Conservation (phyloP, 2,329 filamentous ascomycete genomes). For the Phialemoniopsis sp. region DNA sequence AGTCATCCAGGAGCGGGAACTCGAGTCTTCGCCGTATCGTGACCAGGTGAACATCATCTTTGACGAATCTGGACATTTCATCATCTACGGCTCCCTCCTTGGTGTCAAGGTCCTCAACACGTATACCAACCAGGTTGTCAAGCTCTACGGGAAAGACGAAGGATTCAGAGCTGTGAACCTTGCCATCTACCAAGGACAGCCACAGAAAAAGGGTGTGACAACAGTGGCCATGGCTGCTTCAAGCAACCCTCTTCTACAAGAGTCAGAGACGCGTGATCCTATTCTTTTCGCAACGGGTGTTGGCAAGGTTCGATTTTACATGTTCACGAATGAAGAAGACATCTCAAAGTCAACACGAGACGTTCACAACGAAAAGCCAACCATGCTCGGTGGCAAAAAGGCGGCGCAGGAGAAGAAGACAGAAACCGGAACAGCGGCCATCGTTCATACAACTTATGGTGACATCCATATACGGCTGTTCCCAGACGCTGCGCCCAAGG, state of each 20-base stretch:
- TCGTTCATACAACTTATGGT: conserved; percentile 88
- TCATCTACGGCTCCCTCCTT: conserved; percentile 87
- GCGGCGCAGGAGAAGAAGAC: conserved; percentile 54
- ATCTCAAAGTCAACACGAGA: conserved; percentile 82
- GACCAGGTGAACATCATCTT: conserved; percentile 84
- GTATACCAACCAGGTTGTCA: conserved; percentile 86
- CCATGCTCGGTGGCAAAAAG: conserved; percentile 55
- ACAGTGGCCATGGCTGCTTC: conserved; percentile 98
- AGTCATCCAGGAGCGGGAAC: conserved; percentile 78
- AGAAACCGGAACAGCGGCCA: conserved; percentile 73
- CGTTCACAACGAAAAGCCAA: conserved; percentile 91
- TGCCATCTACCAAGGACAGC: conserved; percentile 88
- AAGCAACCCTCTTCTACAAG: conserved; percentile 85
- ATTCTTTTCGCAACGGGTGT: conserved; percentile 82
- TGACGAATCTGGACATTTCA: conserved; percentile 93
- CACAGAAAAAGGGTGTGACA: conserved; percentile 87
- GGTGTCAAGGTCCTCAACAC: conserved; percentile 96
- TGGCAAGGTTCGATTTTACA: conserved; percentile 90
- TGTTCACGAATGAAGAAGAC: conserved; percentile 90
- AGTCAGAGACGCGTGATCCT: conserved; percentile 86
- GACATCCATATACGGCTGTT: conserved; percentile 93
- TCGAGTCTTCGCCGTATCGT: conserved; percentile 66
- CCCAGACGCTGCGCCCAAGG: conserved; percentile 86
- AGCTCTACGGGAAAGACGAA: conserved; percentile 87
- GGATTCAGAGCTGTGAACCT: conserved; percentile 80